Percentiles rank a stretch among this genome's conserved stretches.
Conservation (phyloP, 768 basidiomycete genomes). For the Naganishia friedmannii region DNA sequence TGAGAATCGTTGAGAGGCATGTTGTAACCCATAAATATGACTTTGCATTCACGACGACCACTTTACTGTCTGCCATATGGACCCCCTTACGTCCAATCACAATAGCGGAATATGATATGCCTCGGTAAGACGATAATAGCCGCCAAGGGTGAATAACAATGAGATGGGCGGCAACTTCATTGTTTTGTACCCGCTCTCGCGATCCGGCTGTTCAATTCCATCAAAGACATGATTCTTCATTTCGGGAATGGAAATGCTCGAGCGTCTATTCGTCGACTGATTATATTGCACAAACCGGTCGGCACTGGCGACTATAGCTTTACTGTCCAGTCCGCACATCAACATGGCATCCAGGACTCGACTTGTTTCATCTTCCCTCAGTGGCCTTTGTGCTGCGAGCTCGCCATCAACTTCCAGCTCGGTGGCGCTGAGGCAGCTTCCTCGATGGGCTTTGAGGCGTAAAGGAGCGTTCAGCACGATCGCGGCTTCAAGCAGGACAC, state of each 20-base stretch:
- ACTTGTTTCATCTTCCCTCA: neutral
- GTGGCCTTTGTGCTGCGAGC: neutral
- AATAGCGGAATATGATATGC: slow-evolving; percentile 8
- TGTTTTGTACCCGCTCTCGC: slow-evolving; percentile 21
- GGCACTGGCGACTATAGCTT: neutral
- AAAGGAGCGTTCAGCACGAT: slow-evolving; percentile 16
- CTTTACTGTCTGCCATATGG: neutral
- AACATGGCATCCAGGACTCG: slow-evolving; percentile 9
- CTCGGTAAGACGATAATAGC: slow-evolving; percentile 8
- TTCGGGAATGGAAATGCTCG: neutral
- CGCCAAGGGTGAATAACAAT: neutral
- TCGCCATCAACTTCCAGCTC: slow-evolving; percentile 2
- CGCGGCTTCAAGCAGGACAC: neutral
- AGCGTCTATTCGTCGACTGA: slow-evolving; percentile 6
- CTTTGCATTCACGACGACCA: neutral
- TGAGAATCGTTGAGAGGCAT: neutral
- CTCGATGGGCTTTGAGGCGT: slow-evolving; percentile 1
- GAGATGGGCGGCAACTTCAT: slow-evolving; percentile 8
- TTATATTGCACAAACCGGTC: neutral
- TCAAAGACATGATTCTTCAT: slow-evolving; percentile 3
- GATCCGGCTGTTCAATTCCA: neutral
- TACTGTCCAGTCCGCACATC: neutral
- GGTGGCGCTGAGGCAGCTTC: neutral
- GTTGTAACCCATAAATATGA: neutral
- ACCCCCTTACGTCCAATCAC: neutral